Percentiles rank a stretch among this genome's conserved stretches.
Conservation (phyloP, 352 stramenopile genomes). For the Globisporangium lucens region DNA sequence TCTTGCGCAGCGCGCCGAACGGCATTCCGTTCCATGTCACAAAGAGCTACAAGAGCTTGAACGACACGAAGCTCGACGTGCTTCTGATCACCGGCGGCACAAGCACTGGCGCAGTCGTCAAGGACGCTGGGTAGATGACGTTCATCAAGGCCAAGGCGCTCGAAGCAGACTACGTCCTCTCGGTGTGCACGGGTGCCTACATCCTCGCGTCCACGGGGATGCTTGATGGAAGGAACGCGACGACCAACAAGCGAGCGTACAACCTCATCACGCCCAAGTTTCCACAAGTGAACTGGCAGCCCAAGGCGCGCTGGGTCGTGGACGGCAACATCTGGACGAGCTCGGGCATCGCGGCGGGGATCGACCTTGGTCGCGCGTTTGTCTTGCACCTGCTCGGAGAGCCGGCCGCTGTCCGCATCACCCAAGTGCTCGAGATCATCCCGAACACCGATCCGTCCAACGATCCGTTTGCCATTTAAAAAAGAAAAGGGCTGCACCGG, state of each 20-base stretch:
- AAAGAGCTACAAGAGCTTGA: background rate
- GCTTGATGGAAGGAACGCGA: slow-evolving; percentile 17
- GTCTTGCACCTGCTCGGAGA: slow-evolving; percentile 27
- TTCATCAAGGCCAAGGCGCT: background rate
- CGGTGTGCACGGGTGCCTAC: slow-evolving; percentile 12
- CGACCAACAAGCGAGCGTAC: slow-evolving; percentile 19
- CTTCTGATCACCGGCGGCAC: background rate
- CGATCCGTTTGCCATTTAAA: slow-evolving; percentile 38
- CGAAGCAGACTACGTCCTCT: slow-evolving; percentile 4
- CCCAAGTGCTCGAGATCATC: slow-evolving; percentile 38
- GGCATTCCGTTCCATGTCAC: background rate
- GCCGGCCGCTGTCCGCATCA: slow-evolving; percentile 26
- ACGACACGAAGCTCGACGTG: background rate
- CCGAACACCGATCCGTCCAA: slow-evolving; percentile 32
- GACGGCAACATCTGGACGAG: too few relatives aligned
- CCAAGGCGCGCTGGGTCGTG: background rate
- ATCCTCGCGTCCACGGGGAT: slow-evolving; percentile 14
- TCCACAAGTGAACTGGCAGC: slow-evolving; percentile 15
- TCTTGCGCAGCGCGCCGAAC: background rate
- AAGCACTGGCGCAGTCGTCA: background rate
- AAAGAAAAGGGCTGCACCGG: too few relatives aligned
- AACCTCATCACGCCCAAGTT: background rate
- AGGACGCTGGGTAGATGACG: background rate
- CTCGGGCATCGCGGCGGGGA: slow-evolving; percentile 19
- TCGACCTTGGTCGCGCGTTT: slow-evolving; percentile 62